Evolutionary conservation across 2,329 filamentous ascomycete genomes (phyloP).

Genomic region (Diplodia sapinea): DNA sequence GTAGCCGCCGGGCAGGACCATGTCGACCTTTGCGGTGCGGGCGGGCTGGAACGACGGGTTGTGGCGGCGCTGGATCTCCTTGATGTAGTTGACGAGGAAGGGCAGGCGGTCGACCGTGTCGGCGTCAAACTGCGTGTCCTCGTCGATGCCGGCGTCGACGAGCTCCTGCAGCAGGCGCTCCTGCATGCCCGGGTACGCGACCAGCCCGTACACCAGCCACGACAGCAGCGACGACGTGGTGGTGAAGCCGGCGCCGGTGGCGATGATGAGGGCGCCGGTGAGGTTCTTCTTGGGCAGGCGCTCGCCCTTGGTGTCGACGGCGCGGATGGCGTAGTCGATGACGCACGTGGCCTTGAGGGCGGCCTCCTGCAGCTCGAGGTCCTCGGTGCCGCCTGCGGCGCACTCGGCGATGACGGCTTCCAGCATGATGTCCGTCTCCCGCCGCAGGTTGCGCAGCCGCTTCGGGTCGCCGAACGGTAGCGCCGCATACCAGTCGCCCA

Average conservation of each 20-base stretch:
- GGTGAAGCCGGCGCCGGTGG: constrained; percentile 65
- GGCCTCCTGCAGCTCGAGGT: constrained; percentile 47
- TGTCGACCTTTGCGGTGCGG: constrained; percentile 61
- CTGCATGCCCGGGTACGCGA: constrained; percentile 62
- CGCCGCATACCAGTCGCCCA: constrained; percentile 62
- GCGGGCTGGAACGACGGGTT: constrained; percentile 67
- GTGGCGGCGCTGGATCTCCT: constrained; percentile 65
- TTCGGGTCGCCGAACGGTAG: constrained; percentile 65
- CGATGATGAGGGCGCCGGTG: constrained; percentile 56
- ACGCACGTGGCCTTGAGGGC: constrained; percentile 45
- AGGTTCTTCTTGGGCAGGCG: constrained; percentile 56
- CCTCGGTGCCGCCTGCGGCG: constrained; percentile 36
- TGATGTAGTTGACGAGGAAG: constrained; percentile 64
- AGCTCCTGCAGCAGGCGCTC: constrained; percentile 64
- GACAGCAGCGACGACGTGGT: constrained; percentile 65
- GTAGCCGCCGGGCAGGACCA: constrained; percentile 66
- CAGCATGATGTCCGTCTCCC: constrained; percentile 34
- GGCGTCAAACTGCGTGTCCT: constrained; percentile 44
- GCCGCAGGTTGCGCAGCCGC: constrained; percentile 45
- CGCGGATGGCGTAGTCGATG: constrained; percentile 58
- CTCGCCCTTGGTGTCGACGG: constrained; percentile 61
- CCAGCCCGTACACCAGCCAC: constrained; percentile 63
- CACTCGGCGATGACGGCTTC: constrained; percentile 35
- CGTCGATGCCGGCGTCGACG: constrained; percentile 48
- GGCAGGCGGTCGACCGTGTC: constrained; percentile 50